Base-by-base conservation (phyloP, 2,329 filamentous ascomycete species). In the Purpureocillium lavendulum region DNA sequence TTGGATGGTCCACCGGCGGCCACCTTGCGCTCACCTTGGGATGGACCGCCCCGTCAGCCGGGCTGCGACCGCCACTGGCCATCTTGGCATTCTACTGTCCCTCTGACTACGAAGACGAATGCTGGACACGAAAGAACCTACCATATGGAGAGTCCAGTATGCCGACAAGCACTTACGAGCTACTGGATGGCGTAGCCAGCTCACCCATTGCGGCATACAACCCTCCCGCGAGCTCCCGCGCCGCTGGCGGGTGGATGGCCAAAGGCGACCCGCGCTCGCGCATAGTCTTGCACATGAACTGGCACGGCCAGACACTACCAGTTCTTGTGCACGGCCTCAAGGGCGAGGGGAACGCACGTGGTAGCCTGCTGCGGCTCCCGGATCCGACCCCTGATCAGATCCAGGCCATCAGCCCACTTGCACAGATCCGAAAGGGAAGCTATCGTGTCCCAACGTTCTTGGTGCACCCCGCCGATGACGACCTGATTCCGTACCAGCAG, bases 1-100 rank as follows among this genome's bases (percentile, higher is more conserved):
- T 73, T 1, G 70, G 71, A 0, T 74, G 69, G 70, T 74, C 70
- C 0, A 58, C 62, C 0, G 71, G 70, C 1, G 71, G 68, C 0
- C 53, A 58, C 3, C 52, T 75, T 0, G 70, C 70, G 2, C 58
- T 73, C 57, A 54, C 62, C 0, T 45, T 67, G 0, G 64, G 44
- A 0, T 73, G 55, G 53, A 71, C 64, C 0, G 43, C 58, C 0
- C 30, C 36, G 0, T 15, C 41, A 10, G 17, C 35, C 1, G 60
- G 57, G 0, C 18, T 72, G 0, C 28, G 9, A 4, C 54, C 67
- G 0, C 70, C 70, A 0, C 45, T 60, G 0, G 69, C 64, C 1
- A 60, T 69, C 2, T 48, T 74, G 0, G 56, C 55, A 1, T 70
- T 75, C 38, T 75, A 75, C 40, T 50, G 53, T 9, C 69, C 56